Evolutionary conservation across 1,284 basidiomycete species (phyloP).

Genomic region (Amylostereum areolatum): DNA sequence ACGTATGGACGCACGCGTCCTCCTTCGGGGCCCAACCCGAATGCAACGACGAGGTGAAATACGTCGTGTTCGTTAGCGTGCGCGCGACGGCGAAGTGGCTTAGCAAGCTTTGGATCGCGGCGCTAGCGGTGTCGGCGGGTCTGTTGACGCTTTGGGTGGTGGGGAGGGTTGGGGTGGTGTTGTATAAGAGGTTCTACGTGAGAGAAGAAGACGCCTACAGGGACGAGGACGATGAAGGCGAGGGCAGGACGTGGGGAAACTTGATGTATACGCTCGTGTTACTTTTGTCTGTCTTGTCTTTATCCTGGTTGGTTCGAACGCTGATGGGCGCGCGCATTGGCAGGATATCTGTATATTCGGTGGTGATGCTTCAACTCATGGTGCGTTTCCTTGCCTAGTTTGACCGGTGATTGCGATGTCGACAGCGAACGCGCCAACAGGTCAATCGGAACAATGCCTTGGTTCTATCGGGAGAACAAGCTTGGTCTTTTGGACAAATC

Average conservation of each 20-base stretch:
- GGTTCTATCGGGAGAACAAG: not conserved
- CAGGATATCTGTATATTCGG: too few relatives aligned
- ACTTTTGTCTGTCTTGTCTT: too few relatives aligned
- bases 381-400: too few relatives aligned
- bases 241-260: too few relatives aligned
- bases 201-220: too few relatives aligned
- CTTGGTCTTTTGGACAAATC: constrained; percentile 12
- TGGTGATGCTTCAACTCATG: too few relatives aligned
- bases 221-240: too few relatives aligned
- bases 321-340: too few relatives aligned
- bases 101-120: constrained; percentile 4
- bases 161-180: not conserved
- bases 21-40: not conserved
- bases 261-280: too few relatives aligned
- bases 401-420: too few relatives aligned
- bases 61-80: constrained; percentile 8
- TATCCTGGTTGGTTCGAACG: too few relatives aligned
- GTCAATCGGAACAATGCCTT: constrained; percentile 5
- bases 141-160: not conserved
- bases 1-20: constrained; percentile 3
- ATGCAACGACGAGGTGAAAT: constrained; percentile 8
- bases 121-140: not conserved
- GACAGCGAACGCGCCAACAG: too few relatives aligned
- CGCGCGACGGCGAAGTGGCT: constrained; percentile 10
- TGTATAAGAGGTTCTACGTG: not conserved